Evolutionary conservation across 768 basidiomycete species (phyloP).

Genomic region (Polyporus arcularius): DNA sequence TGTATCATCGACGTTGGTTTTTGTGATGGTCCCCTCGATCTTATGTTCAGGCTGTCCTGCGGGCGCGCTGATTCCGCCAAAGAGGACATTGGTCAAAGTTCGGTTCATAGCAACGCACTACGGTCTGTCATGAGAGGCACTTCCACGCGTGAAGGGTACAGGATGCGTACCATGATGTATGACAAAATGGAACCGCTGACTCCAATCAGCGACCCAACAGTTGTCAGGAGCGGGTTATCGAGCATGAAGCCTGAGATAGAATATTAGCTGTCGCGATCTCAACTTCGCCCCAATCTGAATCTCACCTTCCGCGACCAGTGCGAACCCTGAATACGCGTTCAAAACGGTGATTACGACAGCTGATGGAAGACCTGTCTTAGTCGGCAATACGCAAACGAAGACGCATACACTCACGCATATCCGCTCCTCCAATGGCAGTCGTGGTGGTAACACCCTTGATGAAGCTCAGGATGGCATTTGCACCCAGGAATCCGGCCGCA

Average conservation of each 20-base stretch:
- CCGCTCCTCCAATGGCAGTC: conserved; percentile 90
- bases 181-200: conserved; percentile 90
- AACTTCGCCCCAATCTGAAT: no score
- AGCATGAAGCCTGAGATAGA: conserved; percentile 71
- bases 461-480: conserved; percentile 77
- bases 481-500: conserved; percentile 77
- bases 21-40: conserved; percentile 82
- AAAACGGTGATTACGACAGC: conserved; percentile 90
- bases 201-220: conserved; percentile 84
- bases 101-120: conserved; percentile 94
- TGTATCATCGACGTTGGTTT: conserved; percentile 78
- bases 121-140: conserved; percentile 8
- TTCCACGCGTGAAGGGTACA: neutral
- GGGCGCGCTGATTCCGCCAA: conserved; percentile 75
- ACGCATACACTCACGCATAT: conserved; percentile 71
- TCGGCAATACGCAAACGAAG: neutral
- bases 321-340: conserved; percentile 90
- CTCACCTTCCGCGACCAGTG: conserved; percentile 82
- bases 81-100: conserved; percentile 80
- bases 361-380: conserved; percentile 30
- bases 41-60: conserved; percentile 57
- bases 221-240: conserved; percentile 81
- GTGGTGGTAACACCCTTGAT: conserved; percentile 86
- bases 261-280: neutral
- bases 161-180: conserved; percentile 80